Base-by-base conservation (phyloP, 441 rosid species). In the Pelargonium fulgidum region DNA sequence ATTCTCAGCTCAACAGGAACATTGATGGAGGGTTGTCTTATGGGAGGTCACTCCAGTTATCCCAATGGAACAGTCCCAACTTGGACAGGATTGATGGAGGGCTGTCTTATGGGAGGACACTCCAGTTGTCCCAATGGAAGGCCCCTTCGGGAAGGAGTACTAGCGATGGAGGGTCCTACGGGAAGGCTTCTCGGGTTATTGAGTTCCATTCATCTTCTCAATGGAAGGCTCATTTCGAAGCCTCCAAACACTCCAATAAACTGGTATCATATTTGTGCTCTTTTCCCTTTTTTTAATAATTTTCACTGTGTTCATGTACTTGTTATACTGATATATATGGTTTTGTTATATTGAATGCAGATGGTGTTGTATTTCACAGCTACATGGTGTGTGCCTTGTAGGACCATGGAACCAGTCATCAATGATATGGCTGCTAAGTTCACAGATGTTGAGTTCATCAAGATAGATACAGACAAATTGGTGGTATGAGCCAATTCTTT, bases 311-410 rank as follows among this genome's bases (percentile, higher is more conserved):
- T 13, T 44, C 48, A 44, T 12, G 10, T 7, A 44, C 0, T 13
- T 45, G 11, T 11, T 48, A n/a, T 13, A 48, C 56, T 48, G 56
- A 58, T 17, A 58, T 1, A 10, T 22, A 20, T 56, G 20, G 1
- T 19, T 8, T 16, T 14, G 16, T 67, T 67, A 3, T 29, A 5
- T 58, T 48, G 16, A 3, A 13, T 42, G 54, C 5, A 72, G 71
- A 65, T 73, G 72, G 76, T 68, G 72, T n/a, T 73, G 12, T 67
- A 73, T 62, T 73, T 73, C 54, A 33, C 72, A n/a, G 76, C 76
- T 29, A 9, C 68, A 1, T 73, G 76, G 76, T 73, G 76, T 45
- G 72, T 62, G 8, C 76, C 76, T 0, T 73, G 76, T 13, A 50
- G 59, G 1, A 2, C 36, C 67, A 62, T 73, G 13, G 70, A 68